Conservation (phyloP, 495 filamentous ascomycete species). For the Lasiosphaeriaceae sp. region DNA sequence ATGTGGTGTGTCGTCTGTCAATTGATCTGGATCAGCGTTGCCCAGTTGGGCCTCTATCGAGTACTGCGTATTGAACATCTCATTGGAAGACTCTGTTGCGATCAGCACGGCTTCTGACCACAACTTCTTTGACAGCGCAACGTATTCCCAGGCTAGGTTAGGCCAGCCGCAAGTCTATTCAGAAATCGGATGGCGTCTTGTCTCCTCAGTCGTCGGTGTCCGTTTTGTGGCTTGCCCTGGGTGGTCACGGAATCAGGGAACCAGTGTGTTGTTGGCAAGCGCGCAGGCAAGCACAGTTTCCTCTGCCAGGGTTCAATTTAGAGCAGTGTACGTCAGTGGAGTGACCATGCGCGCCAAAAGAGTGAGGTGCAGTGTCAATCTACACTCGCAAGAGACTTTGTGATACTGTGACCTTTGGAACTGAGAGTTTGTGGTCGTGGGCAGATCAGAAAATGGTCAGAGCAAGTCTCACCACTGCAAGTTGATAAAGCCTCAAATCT, state of each 20-base stretch:
- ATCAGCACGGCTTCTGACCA: not conserved
- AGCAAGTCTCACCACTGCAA: not conserved
- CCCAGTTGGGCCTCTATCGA: too few species aligned
- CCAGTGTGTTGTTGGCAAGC: not conserved
- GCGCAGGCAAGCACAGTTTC: not conserved
- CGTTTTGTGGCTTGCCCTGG: slow-evolving; percentile 13
- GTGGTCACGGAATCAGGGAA: slow-evolving; percentile 4
- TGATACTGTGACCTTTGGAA: not conserved
- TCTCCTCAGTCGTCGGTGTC: not conserved
- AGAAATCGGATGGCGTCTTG: not conserved
- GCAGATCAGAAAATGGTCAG: not conserved
- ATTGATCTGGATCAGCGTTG: too few species aligned
- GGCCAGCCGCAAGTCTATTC: slow-evolving; percentile 3
- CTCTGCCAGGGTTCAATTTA: not conserved
- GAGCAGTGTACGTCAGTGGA: not conserved
- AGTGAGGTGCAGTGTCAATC: not conserved
- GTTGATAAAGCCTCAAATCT: too few species aligned
- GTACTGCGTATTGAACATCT: not conserved
- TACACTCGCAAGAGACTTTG: not conserved
- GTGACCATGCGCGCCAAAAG: not conserved
- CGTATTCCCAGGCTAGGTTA: slow-evolving; percentile 5
- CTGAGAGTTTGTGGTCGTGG: not conserved
- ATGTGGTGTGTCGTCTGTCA: not conserved
- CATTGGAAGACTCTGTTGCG: not conserved
- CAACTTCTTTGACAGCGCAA: not conserved